phyloP scores from a whole-genome alignment of 78 protist species.

The Tieghemostelium lacteum region DNA sequence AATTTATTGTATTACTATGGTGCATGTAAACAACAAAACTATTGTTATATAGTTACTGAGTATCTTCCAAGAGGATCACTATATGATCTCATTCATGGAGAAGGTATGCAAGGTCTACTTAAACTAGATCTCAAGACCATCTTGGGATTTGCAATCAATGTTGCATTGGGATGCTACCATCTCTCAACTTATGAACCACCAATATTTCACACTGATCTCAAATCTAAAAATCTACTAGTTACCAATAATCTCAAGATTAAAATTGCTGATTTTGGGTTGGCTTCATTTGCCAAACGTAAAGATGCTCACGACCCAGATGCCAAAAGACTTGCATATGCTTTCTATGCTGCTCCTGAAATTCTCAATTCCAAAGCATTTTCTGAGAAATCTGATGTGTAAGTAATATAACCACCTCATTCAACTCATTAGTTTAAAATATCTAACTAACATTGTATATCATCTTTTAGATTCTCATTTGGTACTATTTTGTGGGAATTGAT shows the following conservation, averaged over 20 bases:
- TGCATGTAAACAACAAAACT: constrained; percentile 41
- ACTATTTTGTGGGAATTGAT: constrained; percentile 71
- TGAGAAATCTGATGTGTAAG: constrained; percentile 69
- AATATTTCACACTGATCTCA: constrained; percentile 64
- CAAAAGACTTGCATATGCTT: constrained; percentile 46
- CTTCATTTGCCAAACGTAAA: constrained; percentile 55
- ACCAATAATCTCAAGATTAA: constrained; percentile 54
- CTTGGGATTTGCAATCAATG: constrained; percentile 58
- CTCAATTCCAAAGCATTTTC: constrained; percentile 43
- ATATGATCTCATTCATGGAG: constrained; percentile 45
- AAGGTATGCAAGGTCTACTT: constrained; percentile 24
- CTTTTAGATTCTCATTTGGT: constrained; percentile 72
- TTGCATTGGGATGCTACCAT: constrained; percentile 64
- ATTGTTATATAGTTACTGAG: constrained; percentile 66
- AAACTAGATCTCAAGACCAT: constrained; percentile 17
- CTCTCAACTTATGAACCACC: constrained; percentile 75
- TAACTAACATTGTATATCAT: background rate
- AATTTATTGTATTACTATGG: constrained; percentile 54
- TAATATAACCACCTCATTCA: background rate
- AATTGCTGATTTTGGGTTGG: constrained; percentile 71
- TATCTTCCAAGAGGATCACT: constrained; percentile 68
- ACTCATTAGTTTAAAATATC: background rate
- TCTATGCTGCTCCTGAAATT: constrained; percentile 73
- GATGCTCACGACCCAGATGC: background rate
- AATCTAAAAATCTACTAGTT: constrained; percentile 52